Evolutionary conservation across 2,329 filamentous ascomycete species (phyloP).

Genomic region (Sphaerulina musiva): DNA sequence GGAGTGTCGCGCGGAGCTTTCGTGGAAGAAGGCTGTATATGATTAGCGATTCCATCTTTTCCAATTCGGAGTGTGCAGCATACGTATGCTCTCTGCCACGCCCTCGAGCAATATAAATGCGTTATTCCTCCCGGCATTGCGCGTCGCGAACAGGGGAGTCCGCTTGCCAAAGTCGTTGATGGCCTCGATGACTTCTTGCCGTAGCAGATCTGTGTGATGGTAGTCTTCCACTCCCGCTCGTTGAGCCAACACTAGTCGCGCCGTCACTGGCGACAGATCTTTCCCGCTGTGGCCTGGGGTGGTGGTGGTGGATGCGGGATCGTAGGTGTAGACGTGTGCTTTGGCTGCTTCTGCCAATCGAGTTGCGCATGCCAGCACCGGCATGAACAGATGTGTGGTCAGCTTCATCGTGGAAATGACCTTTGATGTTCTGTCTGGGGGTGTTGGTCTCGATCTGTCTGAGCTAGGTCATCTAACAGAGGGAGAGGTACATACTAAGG

Average conservation of each 20-base stretch:
- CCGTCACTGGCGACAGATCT: slow-evolving; percentile 37
- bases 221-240: slow-evolving; percentile 46
- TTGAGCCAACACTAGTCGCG: slow-evolving; percentile 47
- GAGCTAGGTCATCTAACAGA: not conserved
- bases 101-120: slow-evolving; percentile 28
- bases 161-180: slow-evolving; percentile 44
- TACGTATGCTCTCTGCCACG: slow-evolving; percentile 20
- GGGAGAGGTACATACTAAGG: too few species aligned
- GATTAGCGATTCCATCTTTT: not conserved
- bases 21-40: slow-evolving; percentile 4
- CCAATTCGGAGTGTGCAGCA: not conserved
- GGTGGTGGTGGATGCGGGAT: slow-evolving; percentile 21
- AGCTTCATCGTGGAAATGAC: slow-evolving; percentile 39
- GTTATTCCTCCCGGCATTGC: slow-evolving; percentile 11
- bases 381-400: slow-evolving; percentile 35
- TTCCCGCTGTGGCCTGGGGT: slow-evolving; percentile 1
- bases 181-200: slow-evolving; percentile 39
- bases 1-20: slow-evolving; percentile 11
- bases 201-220: slow-evolving; percentile 39
- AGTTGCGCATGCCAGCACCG: slow-evolving; percentile 36
- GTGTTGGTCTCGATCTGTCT: not conserved
- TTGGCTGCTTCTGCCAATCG: slow-evolving; percentile 25
- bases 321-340: slow-evolving; percentile 36
- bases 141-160: slow-evolving; percentile 37
- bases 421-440: not conserved